Base-by-base conservation (phyloP, 2,329 filamentous ascomycete genomes). In the Colletotrichum musicola region DNA sequence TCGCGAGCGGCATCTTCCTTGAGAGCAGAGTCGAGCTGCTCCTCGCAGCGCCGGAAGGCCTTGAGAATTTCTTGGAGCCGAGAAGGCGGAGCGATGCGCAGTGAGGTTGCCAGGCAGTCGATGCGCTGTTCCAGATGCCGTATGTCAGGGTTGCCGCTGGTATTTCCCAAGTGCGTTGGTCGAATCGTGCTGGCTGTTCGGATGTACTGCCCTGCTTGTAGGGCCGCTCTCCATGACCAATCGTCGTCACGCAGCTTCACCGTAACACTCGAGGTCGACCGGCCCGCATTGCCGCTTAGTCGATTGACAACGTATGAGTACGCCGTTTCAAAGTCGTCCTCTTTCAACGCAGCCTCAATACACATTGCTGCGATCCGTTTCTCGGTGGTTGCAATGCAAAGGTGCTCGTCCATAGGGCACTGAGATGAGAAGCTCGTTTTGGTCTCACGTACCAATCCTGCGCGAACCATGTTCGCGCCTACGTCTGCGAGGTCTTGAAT, bases 311-410 rank as follows among this genome's bases (percentile, higher is more conserved):
- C 90, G 75, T 93, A 95, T 0, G 92, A 95, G 77, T 95, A 96
- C 12, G 93, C 93, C 0, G 93, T 96, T 76, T 97, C 93, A 70
- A 96, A 96, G 76, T 90, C 93, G 71, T 94, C 90, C 75, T 95
- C 92, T 10, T 85, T 84, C 1, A 96, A 84, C 13, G 93, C 92
- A 14, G 92, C 90, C 75, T 94, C 90, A 47, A 95, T 89, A 71
- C 93, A 94, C 91, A 95, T 93, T 67, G 92, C 91, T 6, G 90
- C 90, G 58, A 96, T 89, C 35, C 93, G 88, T 55, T 87, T 88
- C 75, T 91, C 89, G 4, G 88, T 86, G 44, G 46, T 53, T 14
- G 27, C 46, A 12, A 74, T 76, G 47, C 75, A 76, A 25, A 68
- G 73, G 64, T 70, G 60, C 47, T 76, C 69, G 59, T 76, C 70